Evolutionary conservation across 2,329 filamentous ascomycete genomes (phyloP).

Genomic region (Stenocarpella maydis): DNA sequence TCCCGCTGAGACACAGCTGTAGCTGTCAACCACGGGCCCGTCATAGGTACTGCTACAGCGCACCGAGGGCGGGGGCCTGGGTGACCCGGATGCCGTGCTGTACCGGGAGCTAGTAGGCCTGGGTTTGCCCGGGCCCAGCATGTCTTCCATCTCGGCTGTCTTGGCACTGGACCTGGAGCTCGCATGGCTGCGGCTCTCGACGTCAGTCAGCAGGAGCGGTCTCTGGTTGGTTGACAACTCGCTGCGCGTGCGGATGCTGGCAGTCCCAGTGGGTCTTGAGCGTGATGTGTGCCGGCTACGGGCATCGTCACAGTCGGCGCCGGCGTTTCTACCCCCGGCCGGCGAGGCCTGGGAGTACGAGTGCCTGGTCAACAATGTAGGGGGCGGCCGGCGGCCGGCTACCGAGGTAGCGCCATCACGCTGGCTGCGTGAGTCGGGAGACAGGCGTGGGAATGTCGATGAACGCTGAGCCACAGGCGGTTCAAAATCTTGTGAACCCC

Average conservation of each 20-base stretch:
- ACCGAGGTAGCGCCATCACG: slow-evolving; percentile 45
- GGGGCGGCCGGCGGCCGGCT: slow-evolving; percentile 46
- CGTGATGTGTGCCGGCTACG: slow-evolving; percentile 52
- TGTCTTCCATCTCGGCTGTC: slow-evolving; percentile 37
- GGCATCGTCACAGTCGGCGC: slow-evolving; percentile 50
- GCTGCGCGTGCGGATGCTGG: slow-evolving; percentile 51
- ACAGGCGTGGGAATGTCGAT: slow-evolving; percentile 54
- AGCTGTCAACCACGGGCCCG: slow-evolving; percentile 44
- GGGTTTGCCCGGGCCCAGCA: slow-evolving; percentile 34
- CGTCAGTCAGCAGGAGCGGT: slow-evolving; percentile 51
- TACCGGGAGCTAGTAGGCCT: slow-evolving; percentile 39
- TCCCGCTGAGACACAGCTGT: slow-evolving; percentile 55
- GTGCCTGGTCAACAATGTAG: slow-evolving; percentile 35
- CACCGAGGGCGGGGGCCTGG: slow-evolving; percentile 34
- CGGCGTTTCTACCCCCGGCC: slow-evolving; percentile 43
- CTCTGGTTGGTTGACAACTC: slow-evolving; percentile 47
- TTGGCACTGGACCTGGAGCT: slow-evolving; percentile 46
- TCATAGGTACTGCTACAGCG: slow-evolving; percentile 42
- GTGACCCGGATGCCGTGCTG: slow-evolving; percentile 9
- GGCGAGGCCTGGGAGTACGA: slow-evolving; percentile 46
- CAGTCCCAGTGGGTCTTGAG: slow-evolving; percentile 43
- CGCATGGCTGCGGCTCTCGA: slow-evolving; percentile 52
- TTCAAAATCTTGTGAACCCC: slow-evolving; percentile 56
- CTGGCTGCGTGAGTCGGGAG: slow-evolving; percentile 45
- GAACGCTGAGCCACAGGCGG: slow-evolving; percentile 52